Conservation (phyloP, 768 basidiomycete species). For the Rhodotorula paludigena region DNA sequence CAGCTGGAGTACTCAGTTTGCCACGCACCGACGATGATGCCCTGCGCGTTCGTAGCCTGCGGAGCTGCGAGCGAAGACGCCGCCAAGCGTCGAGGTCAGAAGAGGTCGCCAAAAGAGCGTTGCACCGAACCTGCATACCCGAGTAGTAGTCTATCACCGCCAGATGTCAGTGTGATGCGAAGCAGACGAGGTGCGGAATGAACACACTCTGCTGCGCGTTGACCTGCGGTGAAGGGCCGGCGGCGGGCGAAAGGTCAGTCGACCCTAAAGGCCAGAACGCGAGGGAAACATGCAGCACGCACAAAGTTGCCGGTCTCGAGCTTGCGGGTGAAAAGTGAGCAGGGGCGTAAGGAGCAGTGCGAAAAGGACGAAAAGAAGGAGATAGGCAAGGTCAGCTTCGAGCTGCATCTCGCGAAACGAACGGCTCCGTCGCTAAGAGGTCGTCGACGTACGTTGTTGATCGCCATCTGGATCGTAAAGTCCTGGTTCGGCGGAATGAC, state of each 20-base stretch:
- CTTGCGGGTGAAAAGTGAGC: too few species aligned
- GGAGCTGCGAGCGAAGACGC: conserved; percentile 50
- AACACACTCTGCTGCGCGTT: conserved; percentile 13
- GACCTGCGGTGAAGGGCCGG: background rate
- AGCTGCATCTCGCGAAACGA: too few species aligned
- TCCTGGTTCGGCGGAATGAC: conserved; percentile 52
- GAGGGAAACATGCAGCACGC: conserved; percentile 42
- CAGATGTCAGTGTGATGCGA: too few species aligned
- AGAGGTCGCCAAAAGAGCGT: too few species aligned
- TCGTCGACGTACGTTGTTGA: conserved; percentile 44
- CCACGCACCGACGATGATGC: conserved; percentile 54
- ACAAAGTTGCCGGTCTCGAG: conserved; percentile 56
- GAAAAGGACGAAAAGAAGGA: too few species aligned
- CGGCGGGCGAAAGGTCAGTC: conserved; percentile 49
- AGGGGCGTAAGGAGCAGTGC: too few species aligned
- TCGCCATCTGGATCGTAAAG: conserved; percentile 57
- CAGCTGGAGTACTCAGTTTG: too few species aligned
- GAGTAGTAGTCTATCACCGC: conserved; percentile 1
- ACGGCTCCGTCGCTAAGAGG: conserved; percentile 38
- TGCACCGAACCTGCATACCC: too few species aligned
- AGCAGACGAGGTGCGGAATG: too few species aligned
- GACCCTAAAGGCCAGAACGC: background rate
- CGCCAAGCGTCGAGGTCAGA: background rate
- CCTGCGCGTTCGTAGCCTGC: conserved; percentile 55
- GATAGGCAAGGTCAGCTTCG: conserved; percentile 43